A percentile compares a stretch with the other conserved stretches of the same genome.
These are phyloP conservation scores for Perilla frutescens DNA, from an alignment of 257 asterid species.

Conservation along the genomic window DNA sequence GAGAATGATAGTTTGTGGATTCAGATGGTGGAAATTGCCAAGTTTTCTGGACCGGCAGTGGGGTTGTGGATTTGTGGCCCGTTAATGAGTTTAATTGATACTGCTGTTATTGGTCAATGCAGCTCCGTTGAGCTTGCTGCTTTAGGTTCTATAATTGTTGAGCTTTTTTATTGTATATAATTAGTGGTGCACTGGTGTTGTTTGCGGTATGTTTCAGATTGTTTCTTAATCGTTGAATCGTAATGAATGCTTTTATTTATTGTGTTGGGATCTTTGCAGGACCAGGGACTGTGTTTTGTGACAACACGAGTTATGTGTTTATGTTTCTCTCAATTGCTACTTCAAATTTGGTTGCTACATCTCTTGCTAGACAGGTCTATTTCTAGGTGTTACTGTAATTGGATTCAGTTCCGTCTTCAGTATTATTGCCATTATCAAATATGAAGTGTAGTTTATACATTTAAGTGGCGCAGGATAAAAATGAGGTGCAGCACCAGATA, in stretches of 20 bases:
- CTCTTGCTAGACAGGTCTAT: conserved; percentile 84
- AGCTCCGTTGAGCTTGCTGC: conserved; percentile 97
- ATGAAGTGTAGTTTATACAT: conserved; percentile 5
- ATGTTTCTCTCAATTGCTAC: conserved; percentile 98
- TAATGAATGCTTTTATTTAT: background rate
- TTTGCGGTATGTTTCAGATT: background rate
- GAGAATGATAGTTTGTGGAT: conserved; percentile 64
- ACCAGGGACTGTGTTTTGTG: conserved; percentile 92
- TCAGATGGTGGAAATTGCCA: conserved; percentile 83
- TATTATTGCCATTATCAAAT: background rate
- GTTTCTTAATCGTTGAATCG: background rate
- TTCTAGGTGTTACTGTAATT: background rate
- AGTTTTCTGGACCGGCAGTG: conserved; percentile 95
- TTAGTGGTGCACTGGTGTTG: conserved; percentile 11
- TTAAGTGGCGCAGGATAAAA: conserved; percentile 66
- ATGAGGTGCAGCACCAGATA: conserved; percentile 91
- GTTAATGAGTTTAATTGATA: conserved; percentile 93
- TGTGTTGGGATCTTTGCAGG: conserved; percentile 58
- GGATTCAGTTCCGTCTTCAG: background rate
- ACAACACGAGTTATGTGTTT: conserved; percentile 77
- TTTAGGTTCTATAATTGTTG: conserved; percentile 56
- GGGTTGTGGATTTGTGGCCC: conserved; percentile 97
- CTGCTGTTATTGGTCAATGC: conserved; percentile 92
- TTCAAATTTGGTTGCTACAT: conserved; percentile 92
- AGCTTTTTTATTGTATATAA: background rate